These are phyloP conservation scores for Pichia paraexigua DNA, from an alignment of 805 yeast genomes.

Conservation along the genomic window DNA sequence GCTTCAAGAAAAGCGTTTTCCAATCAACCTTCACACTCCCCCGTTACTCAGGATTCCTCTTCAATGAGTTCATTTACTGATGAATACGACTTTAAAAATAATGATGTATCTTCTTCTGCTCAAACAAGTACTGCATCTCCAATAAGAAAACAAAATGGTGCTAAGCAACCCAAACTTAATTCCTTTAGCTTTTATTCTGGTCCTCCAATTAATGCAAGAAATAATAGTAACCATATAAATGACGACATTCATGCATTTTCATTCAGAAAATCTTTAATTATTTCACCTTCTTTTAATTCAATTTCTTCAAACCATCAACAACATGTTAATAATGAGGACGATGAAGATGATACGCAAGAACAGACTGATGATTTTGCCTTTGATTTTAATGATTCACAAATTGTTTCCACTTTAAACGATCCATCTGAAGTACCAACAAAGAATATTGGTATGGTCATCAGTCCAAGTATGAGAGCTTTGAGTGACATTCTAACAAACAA, in stretches of 20 bases:
- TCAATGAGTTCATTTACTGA: conserved; percentile 29
- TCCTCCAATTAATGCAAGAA: conserved; percentile 19
- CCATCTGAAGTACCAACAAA: conserved; percentile 25
- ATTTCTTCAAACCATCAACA: conserved; percentile 9
- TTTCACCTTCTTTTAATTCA: conserved; percentile 28
- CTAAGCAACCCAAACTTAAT: conserved; percentile 12
- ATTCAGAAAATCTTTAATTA: conserved; percentile 25
- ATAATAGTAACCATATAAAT: neutral
- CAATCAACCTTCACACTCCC: neutral
- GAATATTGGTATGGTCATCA: conserved; percentile 25
- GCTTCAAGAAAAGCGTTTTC: neutral
- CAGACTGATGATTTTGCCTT: conserved; percentile 2
- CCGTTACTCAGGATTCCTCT: conserved; percentile 15
- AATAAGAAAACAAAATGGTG: neutral
- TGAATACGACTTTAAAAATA: conserved; percentile 27
- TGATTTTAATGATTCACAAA: conserved; percentile 1
- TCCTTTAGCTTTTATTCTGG: conserved; percentile 22
- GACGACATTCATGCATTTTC: conserved; percentile 20
- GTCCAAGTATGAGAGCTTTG: conserved; percentile 31
- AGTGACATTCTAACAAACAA: conserved; percentile 27
- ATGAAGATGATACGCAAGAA: neutral
- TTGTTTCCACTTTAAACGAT: neutral
- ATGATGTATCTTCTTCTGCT: conserved; percentile 30
- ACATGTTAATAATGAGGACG: neutral
- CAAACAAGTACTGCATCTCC: conserved; percentile 31